A percentile compares a stretch with the other conserved stretches of the same genome.
Conservation (phyloP, 2,329 filamentous ascomycete genomes). For the Plenodomus lindquistii region DNA sequence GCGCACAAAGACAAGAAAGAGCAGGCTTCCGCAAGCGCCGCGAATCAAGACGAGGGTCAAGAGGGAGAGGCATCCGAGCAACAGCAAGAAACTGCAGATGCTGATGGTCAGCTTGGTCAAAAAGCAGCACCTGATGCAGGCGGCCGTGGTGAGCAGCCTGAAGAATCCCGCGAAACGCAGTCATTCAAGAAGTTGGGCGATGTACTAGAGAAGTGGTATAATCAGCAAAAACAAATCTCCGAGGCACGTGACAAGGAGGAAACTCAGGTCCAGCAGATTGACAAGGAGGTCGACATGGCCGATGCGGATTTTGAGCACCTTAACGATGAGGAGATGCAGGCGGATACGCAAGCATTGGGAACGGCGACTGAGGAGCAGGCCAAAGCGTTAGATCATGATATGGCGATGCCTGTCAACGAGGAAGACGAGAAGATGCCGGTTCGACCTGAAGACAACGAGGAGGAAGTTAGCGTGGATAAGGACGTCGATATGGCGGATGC, state of each 20-base stretch:
- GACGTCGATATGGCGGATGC: slow-evolving; percentile 51
- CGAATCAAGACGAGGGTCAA: slow-evolving; percentile 67
- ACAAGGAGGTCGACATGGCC: slow-evolving; percentile 70
- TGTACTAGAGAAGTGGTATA: slow-evolving; percentile 89
- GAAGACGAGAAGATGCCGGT: slow-evolving; percentile 49
- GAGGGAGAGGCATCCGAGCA: slow-evolving; percentile 68
- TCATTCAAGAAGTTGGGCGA: slow-evolving; percentile 96
- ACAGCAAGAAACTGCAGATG: slow-evolving; percentile 65
- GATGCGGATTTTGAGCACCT: slow-evolving; percentile 92
- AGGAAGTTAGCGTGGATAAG: slow-evolving; percentile 22
- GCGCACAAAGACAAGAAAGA: slow-evolving; percentile 61
- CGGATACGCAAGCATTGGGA: slow-evolving; percentile 91
- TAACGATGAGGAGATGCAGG: slow-evolving; percentile 75
- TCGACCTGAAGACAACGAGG: slow-evolving; percentile 40
- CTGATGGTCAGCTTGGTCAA: slow-evolving; percentile 58
- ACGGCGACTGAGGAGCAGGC: slow-evolving; percentile 86
- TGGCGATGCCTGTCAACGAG: slow-evolving; percentile 73
- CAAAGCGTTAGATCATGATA: slow-evolving; percentile 81
- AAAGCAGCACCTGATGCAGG: slow-evolving; percentile 41
- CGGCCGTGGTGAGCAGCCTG: slow-evolving; percentile 42
- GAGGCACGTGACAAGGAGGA: slow-evolving; percentile 52
- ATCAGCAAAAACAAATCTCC: slow-evolving; percentile 79
- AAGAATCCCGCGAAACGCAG: slow-evolving; percentile 57
- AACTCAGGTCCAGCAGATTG: slow-evolving; percentile 53
- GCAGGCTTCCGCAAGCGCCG: slow-evolving; percentile 59